Base-by-base conservation (phyloP, 2,329 filamentous ascomycete genomes). In the Ascochyta clinopodiicola region DNA sequence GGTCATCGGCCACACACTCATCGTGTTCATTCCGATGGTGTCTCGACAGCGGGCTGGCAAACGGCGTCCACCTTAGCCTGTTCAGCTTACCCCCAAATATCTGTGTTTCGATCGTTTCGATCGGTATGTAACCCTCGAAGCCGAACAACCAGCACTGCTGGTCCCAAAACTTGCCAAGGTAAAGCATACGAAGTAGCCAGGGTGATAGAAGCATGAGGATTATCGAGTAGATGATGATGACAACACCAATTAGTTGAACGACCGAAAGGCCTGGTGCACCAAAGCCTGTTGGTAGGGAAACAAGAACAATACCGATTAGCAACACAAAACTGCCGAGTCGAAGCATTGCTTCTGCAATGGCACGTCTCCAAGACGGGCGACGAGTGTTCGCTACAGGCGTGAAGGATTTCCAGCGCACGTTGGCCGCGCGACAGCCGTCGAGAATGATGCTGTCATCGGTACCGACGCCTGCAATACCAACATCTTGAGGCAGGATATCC, bases 341-440 rank as follows among this genome's bases (percentile, higher is more conserved):
- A 2, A 73, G 40, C 42, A 66, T 35, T 1, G 51, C 37, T 35
- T 61, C 44, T 2, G 67, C 65, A 3, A 74, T 39, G 27, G 31
- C 32, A 3, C 75, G 73, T 38, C 58, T 69, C 63, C 65, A 69
- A 0, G 68, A 67, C 12, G 60, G 38, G 6, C 70, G 66, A 6
- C 66, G 61, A 1, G 59, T 60, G n/a, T 70, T 38, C 2, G 69
- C 66, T n/a, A 78, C 72, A 0, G 66, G 67, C 2, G 66, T 63
- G 46, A 80, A 78, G 0, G 64, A 67, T 39, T 80, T 74, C 80
- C 80, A 82, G 3, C 73, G 72, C 22, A 82, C 75, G 3, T 75
- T 72, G 0, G 79, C 78, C 1, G 73, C 77, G 8, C 66, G 68
- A 32, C 72, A 72, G n/a, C 76, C 77, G 47, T 78, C 78, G 3